Evolutionary conservation across 2,329 filamentous ascomycete species (phyloP).

Genomic region (Simplicillium aogashimaense): DNA sequence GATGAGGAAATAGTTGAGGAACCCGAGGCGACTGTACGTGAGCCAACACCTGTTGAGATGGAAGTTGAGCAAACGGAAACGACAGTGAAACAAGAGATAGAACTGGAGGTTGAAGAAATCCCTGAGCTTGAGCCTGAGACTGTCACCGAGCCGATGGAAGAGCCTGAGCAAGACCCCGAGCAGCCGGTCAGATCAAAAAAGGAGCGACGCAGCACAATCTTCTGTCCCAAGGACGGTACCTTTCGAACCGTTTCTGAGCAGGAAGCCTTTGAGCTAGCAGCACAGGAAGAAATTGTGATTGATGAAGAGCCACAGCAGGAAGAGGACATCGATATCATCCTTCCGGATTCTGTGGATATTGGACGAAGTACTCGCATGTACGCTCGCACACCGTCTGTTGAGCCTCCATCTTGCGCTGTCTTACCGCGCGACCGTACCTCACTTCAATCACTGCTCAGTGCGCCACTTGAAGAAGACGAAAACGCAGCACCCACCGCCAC

Average conservation of each 20-base stretch:
- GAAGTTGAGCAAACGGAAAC: background rate
- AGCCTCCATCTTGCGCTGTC: constrained; percentile 50
- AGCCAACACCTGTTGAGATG: background rate
- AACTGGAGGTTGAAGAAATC: constrained; percentile 9
- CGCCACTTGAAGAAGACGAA: constrained; percentile 32
- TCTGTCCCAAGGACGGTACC: constrained; percentile 52
- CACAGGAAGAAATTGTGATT: constrained; percentile 15
- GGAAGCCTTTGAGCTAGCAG: constrained; percentile 34
- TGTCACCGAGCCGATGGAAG: constrained; percentile 6
- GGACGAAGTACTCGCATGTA: constrained; percentile 29
- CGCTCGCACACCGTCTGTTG: constrained; percentile 51
- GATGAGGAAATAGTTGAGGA: background rate
- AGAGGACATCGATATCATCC: constrained; percentile 9
- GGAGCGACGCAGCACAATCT: constrained; percentile 40
- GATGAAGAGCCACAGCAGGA: constrained; percentile 11
- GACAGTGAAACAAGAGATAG: constrained; percentile 13
- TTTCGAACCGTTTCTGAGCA: constrained; percentile 50
- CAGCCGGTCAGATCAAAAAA: constrained; percentile 20
- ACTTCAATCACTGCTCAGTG: constrained; percentile 51
- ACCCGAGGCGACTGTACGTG: background rate
- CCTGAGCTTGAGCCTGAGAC: background rate
- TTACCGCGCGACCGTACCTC: constrained; percentile 44
- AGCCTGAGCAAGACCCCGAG: constrained; percentile 8
- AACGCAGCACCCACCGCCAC: constrained; percentile 16
- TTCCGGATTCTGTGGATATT: constrained; percentile 16